Percentiles rank a stretch among this genome's conserved stretches.
phyloP scores from a whole-genome alignment of 2,329 filamentous ascomycete genomes.

The Fusarium algeriense region DNA sequence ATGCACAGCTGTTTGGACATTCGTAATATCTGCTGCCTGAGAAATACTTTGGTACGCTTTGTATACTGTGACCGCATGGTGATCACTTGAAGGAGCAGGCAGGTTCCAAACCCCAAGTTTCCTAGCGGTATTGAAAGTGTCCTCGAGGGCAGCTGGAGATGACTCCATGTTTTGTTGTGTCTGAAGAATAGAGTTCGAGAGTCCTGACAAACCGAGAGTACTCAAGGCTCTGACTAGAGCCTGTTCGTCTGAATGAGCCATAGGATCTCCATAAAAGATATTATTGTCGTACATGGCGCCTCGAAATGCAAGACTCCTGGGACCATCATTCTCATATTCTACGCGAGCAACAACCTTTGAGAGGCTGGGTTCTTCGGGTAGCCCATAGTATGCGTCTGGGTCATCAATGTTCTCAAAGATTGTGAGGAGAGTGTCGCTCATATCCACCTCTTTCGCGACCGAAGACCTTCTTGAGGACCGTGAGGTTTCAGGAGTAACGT shows the following conservation, averaged over 20 bases:
- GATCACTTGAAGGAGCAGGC: constrained; percentile 74
- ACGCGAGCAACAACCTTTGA: constrained; percentile 82
- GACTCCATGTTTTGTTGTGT: constrained; percentile 71
- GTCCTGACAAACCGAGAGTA: constrained; percentile 83
- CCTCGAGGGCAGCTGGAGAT: constrained; percentile 72
- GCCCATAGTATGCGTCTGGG: constrained; percentile 94
- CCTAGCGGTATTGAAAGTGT: constrained; percentile 82
- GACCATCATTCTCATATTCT: constrained; percentile 89
- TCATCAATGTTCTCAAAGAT: constrained; percentile 96
- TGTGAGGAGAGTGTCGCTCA: constrained; percentile 77
- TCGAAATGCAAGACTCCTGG: constrained; percentile 89
- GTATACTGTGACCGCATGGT: constrained; percentile 78
- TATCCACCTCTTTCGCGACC: constrained; percentile 63
- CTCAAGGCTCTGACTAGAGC: constrained; percentile 83
- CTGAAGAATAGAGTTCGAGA: constrained; percentile 84
- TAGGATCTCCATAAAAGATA: constrained; percentile 71
- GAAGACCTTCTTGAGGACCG: constrained; percentile 77
- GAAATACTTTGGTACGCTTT: constrained; percentile 84
- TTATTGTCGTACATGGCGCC: constrained; percentile 92
- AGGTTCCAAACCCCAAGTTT: constrained; percentile 94
- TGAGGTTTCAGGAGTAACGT: constrained; percentile 68
- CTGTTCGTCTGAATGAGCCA: constrained; percentile 70
- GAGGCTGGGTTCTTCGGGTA: constrained; percentile 82
- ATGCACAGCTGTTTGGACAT: constrained; percentile 70
- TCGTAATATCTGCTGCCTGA: constrained; percentile 68